A percentile compares a stretch with the other conserved stretches of the same genome.
Conservation (phyloP, 768 basidiomycete species). For the Tephrocybe sp. region DNA sequence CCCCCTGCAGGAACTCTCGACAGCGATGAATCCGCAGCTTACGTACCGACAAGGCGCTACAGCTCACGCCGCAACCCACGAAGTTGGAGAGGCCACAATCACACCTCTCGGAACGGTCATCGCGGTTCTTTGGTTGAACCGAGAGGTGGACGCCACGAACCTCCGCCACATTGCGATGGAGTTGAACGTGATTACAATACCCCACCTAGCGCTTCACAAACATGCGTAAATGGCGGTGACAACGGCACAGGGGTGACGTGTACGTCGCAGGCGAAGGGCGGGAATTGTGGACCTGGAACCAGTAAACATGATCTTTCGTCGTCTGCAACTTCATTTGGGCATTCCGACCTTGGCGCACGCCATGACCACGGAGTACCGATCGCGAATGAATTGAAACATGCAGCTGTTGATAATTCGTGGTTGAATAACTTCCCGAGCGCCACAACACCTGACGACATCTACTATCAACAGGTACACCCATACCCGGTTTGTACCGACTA, state of each 20-base stretch:
- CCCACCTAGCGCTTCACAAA: neutral
- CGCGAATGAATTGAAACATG: neutral
- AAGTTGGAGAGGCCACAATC: neutral
- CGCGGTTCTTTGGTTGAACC: neutral
- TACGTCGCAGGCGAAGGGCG: neutral
- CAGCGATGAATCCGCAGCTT: neutral
- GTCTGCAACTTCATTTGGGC: neutral
- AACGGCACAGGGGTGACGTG: constrained; percentile 5
- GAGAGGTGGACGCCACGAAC: constrained; percentile 2
- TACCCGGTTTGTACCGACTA: constrained; percentile 9
- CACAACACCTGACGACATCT: constrained; percentile 5
- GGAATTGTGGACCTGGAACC: neutral
- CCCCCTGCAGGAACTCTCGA: neutral
- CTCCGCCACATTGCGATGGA: constrained; percentile 3
- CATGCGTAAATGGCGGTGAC: neutral
- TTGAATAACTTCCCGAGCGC: neutral
- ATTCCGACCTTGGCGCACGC: constrained; percentile 7
- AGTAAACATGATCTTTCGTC: neutral
- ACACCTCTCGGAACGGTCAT: neutral
- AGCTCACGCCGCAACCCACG: constrained; percentile 3
- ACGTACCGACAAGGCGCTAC: neutral
- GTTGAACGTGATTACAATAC: neutral
- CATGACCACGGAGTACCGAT: neutral
- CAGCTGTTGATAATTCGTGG: neutral
- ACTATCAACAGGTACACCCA: constrained; percentile 6